Conservation (phyloP, 371 early-diverging fungal genomes). For the Syncephalastrum racemosum region DNA sequence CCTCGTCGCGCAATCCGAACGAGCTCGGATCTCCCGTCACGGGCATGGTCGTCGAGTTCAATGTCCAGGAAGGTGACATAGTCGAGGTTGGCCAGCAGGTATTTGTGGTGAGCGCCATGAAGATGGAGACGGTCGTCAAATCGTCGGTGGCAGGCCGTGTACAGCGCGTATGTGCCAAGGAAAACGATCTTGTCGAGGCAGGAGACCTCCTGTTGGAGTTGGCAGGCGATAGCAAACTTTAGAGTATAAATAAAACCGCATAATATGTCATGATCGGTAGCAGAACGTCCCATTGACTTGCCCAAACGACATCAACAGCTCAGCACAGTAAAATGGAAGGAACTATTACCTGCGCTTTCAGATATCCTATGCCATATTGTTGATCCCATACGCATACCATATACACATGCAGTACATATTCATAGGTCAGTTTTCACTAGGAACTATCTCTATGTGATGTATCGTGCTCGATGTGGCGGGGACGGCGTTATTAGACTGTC, state of each 20-base stretch:
- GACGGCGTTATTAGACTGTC: no score
- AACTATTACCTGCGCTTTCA: no score
- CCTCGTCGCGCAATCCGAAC: conserved; percentile 18
- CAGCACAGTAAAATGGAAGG: not conserved
- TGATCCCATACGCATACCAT: no score
- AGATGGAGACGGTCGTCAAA: conserved; percentile 45
- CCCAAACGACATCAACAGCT: not conserved
- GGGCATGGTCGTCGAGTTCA: conserved; percentile 40
- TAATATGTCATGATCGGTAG: not conserved
- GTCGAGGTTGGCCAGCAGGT: conserved; percentile 34
- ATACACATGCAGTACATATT: no score
- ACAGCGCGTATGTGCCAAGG: conserved; percentile 21
- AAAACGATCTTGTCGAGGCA: conserved; percentile 35
- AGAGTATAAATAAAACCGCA: conserved; percentile 1
- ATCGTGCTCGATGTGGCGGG: not conserved
- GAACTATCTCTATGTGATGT: no score
- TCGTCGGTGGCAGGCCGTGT: conserved; percentile 25
- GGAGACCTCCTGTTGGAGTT: conserved; percentile 38
- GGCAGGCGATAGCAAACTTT: conserved; percentile 30
- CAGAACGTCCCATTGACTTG: not conserved
- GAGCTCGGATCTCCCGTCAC: conserved; percentile 41
- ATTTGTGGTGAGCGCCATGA: conserved; percentile 48
- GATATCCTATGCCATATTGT: no score
- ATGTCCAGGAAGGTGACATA: conserved; percentile 18
- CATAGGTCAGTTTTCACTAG: no score